These are phyloP conservation scores for Pseudoperonospora humuli DNA, from an alignment of 352 stramenopile genomes.

Conservation along the genomic window DNA sequence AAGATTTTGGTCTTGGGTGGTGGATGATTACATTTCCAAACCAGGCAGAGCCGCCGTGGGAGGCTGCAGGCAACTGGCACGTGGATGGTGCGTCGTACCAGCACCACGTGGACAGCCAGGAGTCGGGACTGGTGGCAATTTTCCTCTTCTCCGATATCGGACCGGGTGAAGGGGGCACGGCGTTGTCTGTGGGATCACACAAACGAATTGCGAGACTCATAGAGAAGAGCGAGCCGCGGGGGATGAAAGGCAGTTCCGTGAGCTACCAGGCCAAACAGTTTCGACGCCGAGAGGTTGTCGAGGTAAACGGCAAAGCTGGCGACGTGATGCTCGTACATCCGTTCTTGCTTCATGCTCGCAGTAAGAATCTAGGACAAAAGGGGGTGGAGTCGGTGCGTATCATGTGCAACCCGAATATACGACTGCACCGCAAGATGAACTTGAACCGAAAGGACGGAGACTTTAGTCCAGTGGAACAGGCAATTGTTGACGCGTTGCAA, in stretches of 20 bases:
- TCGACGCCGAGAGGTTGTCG: slow-evolving; percentile 31
- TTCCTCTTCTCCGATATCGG: slow-evolving; percentile 75
- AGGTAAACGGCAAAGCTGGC: slow-evolving; percentile 57
- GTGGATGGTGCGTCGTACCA: slow-evolving; percentile 71
- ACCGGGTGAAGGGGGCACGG: slow-evolving; percentile 54
- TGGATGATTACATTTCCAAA: slow-evolving; percentile 80
- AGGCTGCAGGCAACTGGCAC: slow-evolving; percentile 68
- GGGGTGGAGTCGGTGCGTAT: slow-evolving; percentile 52
- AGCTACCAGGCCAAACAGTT: slow-evolving; percentile 35
- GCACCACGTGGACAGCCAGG: slow-evolving; percentile 58
- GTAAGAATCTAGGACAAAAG: slow-evolving; percentile 51
- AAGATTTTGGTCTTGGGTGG: slow-evolving; percentile 71
- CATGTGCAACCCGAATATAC: slow-evolving; percentile 66
- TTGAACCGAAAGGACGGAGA: slow-evolving; percentile 22
- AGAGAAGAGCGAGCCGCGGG: slow-evolving; percentile 35
- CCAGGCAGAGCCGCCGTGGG: slow-evolving; percentile 44
- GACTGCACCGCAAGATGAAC: slow-evolving; percentile 38
- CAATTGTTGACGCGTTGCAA: slow-evolving; percentile 29
- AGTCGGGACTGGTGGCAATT: slow-evolving; percentile 70
- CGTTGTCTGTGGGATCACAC: slow-evolving; percentile 61
- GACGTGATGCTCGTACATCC: slow-evolving; percentile 79
- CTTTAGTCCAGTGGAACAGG: slow-evolving; percentile 38
- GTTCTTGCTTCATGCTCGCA: slow-evolving; percentile 71
- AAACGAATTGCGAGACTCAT: slow-evolving; percentile 48
- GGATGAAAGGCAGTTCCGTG: slow-evolving; percentile 52